These are phyloP conservation scores for Salvia hispanica DNA, from an alignment of 257 asterid genomes.

Conservation along the genomic window DNA sequence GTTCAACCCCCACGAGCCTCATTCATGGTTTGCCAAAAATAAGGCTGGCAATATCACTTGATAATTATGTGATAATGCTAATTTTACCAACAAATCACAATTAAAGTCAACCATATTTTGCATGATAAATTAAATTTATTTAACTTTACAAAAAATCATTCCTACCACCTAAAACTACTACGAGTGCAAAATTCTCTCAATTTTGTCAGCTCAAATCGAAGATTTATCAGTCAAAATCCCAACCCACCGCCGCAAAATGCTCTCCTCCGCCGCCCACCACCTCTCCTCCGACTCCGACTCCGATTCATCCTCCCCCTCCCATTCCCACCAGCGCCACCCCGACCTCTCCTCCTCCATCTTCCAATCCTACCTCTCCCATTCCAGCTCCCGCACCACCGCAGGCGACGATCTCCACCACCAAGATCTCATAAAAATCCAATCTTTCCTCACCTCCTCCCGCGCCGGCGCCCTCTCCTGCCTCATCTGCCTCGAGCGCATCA, in stretches of 20 bases:
- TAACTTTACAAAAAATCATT: no score
- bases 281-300: slow-evolving; percentile 74
- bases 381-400: slow-evolving; percentile 30
- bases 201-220: background rate
- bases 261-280: slow-evolving; percentile 37
- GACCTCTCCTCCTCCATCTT: slow-evolving; percentile 82
- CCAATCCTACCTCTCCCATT: slow-evolving; percentile 72
- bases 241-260: slow-evolving; percentile 43
- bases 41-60: no score
- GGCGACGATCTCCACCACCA: slow-evolving; percentile 40
- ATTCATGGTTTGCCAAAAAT: no score
- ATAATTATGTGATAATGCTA: no score
- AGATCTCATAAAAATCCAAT: slow-evolving; percentile 83
- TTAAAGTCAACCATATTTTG: no score
- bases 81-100: no score
- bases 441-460: slow-evolving; percentile 85
- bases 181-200: no score
- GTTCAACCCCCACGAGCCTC: no score
- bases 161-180: no score
- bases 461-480: slow-evolving; percentile 94
- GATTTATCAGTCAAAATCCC: slow-evolving; percentile 12
- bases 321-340: slow-evolving; percentile 49
- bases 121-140: no score
- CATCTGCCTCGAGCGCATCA: slow-evolving; percentile 90
- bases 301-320: slow-evolving; percentile 33